These are phyloP conservation scores for Vaccinium myrtillus DNA, from an alignment of 148 eudicot species.

Conservation along the genomic window DNA sequence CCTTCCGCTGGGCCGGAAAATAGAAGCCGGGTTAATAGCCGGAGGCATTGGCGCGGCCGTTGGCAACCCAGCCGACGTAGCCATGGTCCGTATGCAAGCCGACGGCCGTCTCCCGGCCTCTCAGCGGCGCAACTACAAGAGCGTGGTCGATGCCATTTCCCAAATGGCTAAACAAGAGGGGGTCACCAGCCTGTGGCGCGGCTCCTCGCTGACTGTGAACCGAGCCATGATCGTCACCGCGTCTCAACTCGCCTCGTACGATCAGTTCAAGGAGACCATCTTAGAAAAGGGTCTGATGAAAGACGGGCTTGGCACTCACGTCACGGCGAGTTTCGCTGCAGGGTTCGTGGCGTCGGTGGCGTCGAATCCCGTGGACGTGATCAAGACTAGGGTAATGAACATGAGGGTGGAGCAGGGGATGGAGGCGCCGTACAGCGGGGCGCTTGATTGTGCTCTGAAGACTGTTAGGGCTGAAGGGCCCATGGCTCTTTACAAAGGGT, in stretches of 20 bases:
- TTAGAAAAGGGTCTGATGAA: background rate
- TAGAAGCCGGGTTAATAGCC: slow-evolving; percentile 47
- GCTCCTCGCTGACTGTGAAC: slow-evolving; percentile 54
- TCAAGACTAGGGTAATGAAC: slow-evolving; percentile 55
- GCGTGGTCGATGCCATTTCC: slow-evolving; percentile 38
- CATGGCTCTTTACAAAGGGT: slow-evolving; percentile 40
- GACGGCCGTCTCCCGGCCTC: slow-evolving; percentile 49
- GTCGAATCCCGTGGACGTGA: slow-evolving; percentile 54
- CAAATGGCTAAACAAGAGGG: slow-evolving; percentile 43
- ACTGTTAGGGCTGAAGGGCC: slow-evolving; percentile 36
- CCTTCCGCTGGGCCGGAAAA: slow-evolving; percentile 32
- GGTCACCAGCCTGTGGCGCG: slow-evolving; percentile 50
- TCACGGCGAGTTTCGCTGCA: slow-evolving; percentile 49
- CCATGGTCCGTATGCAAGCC: slow-evolving; percentile 62
- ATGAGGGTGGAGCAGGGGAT: slow-evolving; percentile 45
- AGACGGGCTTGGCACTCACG: slow-evolving; percentile 38
- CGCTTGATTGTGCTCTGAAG: slow-evolving; percentile 34
- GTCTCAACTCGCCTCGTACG: background rate
- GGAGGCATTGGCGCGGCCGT: slow-evolving; percentile 52
- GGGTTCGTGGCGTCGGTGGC: slow-evolving; percentile 53
- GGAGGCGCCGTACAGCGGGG: slow-evolving; percentile 39
- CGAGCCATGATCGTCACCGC: slow-evolving; percentile 32
- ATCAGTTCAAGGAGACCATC: background rate
- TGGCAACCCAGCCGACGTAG: slow-evolving; percentile 61
- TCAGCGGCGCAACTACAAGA: slow-evolving; percentile 41